phyloP scores from a whole-genome alignment of 2,329 filamentous ascomycete genomes.

The Colletotrichum simmondsii region DNA sequence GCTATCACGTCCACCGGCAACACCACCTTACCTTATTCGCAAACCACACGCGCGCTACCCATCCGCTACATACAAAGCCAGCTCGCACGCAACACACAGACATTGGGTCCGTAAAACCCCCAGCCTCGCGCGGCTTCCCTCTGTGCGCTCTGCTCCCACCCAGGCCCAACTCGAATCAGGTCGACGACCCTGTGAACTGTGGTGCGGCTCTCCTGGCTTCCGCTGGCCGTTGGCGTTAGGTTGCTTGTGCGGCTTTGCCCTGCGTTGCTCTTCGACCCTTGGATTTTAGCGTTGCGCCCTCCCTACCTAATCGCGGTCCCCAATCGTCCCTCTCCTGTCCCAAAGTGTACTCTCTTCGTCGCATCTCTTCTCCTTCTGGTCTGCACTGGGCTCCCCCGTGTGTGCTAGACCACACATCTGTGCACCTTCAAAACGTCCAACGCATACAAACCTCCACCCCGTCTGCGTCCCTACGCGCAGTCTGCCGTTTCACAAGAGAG shows the following conservation, averaged over 20 bases:
- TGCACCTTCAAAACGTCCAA: slow-evolving; percentile 36
- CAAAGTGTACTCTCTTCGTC: neutral
- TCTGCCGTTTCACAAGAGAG: slow-evolving; percentile 45
- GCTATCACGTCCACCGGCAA: slow-evolving; percentile 9
- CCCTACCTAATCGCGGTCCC: neutral
- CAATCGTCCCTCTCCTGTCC: neutral
- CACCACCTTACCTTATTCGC: slow-evolving; percentile 7
- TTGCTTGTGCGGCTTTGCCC: neutral
- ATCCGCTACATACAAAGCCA: neutral
- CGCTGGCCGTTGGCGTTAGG: neutral
- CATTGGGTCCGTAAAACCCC: neutral
- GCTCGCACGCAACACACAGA: slow-evolving; percentile 17
- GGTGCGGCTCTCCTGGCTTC: neutral
- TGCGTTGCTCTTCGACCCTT: neutral
- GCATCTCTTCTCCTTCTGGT: slow-evolving; percentile 11
- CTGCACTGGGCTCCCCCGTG: slow-evolving; percentile 18
- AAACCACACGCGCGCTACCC: slow-evolving; percentile 18
- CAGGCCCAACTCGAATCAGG: neutral
- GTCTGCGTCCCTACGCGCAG: slow-evolving; percentile 37
- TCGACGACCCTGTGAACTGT: neutral
- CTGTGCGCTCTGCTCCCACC: neutral
- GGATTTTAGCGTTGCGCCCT: slow-evolving; percentile 4
- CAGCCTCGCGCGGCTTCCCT: slow-evolving; percentile 17
- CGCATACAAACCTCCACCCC: slow-evolving; percentile 32
- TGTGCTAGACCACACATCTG: slow-evolving; percentile 29